Percentiles rank a stretch among this genome's conserved stretches.
Evolutionary conservation across 129 eudicot species (phyloP).

Genomic region (Pulicaria dysenterica): DNA sequence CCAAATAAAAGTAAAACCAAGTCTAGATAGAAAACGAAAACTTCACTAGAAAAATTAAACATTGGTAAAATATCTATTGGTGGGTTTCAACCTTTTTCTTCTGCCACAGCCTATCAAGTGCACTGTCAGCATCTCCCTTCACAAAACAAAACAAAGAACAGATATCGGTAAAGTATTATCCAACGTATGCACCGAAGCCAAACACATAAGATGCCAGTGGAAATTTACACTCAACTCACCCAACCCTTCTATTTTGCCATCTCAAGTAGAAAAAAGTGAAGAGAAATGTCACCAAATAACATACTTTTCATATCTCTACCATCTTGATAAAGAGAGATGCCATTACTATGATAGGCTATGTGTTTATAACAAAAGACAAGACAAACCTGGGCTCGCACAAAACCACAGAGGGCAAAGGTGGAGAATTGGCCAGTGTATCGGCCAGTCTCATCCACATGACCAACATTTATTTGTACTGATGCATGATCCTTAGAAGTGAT

Average conservation of each 20-base stretch:
- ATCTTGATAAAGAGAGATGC: not conserved
- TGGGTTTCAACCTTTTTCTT: constrained; percentile 56
- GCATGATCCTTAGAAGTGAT: constrained; percentile 78
- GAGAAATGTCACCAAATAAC: not conserved
- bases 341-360: not conserved
- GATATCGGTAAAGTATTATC: too few species aligned
- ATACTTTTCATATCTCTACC: not conserved
- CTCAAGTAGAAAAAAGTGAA: not conserved
- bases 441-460: constrained; percentile 62
- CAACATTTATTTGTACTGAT: constrained; percentile 63
- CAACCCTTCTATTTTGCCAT: not conserved
- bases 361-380: not conserved
- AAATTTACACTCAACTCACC: not conserved
- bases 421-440: constrained; percentile 50
- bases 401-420: constrained; percentile 69
- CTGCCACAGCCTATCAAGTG: constrained; percentile 73
- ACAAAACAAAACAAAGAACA: not conserved
- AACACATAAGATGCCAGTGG: too few species aligned
- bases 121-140: constrained; percentile 86
- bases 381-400: constrained; percentile 60
- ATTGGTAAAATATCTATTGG: constrained; percentile 29
- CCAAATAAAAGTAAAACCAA: not conserved
- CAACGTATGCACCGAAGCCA: too few species aligned
- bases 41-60: constrained; percentile 16
- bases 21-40: constrained; percentile 6